Evolutionary conservation across 139 green algal species (phyloP).

Genomic region (Coelastrella sp.): DNA sequence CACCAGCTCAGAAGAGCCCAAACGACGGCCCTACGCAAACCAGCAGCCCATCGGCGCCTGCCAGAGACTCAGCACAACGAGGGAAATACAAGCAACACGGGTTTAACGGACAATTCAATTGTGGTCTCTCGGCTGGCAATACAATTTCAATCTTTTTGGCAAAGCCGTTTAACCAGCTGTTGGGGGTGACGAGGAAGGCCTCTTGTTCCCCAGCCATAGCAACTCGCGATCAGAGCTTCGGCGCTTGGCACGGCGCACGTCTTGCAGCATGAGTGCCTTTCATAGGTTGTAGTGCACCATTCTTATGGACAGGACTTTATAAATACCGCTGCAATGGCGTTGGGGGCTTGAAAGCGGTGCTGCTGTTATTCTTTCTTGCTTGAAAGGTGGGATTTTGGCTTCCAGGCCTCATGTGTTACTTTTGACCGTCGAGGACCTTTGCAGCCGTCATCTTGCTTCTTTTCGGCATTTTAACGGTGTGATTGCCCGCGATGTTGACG

Average conservation of each 20-base stretch:
- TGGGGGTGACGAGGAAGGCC: background rate
- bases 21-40: background rate
- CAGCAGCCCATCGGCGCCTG: background rate
- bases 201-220: background rate
- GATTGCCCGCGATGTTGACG: background rate
- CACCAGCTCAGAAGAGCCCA: too few relatives aligned
- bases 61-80: background rate
- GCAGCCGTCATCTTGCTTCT: background rate
- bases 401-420: background rate
- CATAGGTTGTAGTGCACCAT: background rate
- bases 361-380: slow-evolving; percentile 3
- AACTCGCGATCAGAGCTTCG: background rate
- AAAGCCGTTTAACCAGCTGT: background rate
- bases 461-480: background rate
- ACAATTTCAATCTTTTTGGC: background rate
- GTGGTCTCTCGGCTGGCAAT: too few relatives aligned
- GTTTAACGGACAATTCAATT: background rate
- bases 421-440: background rate
- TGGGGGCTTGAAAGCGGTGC: background rate
- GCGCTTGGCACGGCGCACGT: background rate
- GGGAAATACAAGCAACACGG: background rate
- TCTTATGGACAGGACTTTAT: background rate
- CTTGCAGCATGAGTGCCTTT: background rate
- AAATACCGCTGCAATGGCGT: background rate
- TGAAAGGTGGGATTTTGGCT: background rate